Base-by-base conservation (phyloP, 169 alveolate genomes). In the Cyclospora cayetanensis region DNA sequence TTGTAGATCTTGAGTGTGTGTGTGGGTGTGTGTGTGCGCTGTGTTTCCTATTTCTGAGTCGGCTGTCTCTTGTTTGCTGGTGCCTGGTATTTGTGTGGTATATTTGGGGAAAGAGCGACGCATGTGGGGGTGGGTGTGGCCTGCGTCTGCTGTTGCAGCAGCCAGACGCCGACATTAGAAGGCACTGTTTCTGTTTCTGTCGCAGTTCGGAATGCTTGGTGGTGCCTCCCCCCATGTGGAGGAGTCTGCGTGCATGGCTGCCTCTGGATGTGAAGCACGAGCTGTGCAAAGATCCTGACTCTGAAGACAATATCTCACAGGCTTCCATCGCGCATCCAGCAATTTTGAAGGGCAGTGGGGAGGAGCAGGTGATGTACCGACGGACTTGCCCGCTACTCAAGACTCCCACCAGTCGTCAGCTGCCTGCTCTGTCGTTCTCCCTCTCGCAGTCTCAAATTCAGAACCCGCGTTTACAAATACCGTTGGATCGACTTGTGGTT, bases 131-230 rank as follows among this genome's bases (percentile, higher is more conserved):
- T 3, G 70, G 27, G 3, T 12, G 35, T 12, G 20, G 25, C 35
- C 35, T 5, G 20, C 18, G 25, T 55, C 35, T 7, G 77, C 22
- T 66, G 77, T 27, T 25, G 77, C 18, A 27, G 35, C 20, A n/a
- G n/a, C n/a, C n/a, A n/a, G n/a, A n/a, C n/a, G n/a, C n/a, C n/a
- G n/a, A n/a, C n/a, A n/a, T n/a, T n/a, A n/a, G n/a, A n/a, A n/a
- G n/a, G n/a, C n/a, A n/a, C n/a, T n/a, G n/a, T n/a, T n/a, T 29
- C 77, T 18, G 12, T 39, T 72, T 53, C 63, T 35, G 70, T 31
- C 22, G 86, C 92, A 86, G 92, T 86, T 86, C 92, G 60, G 92
- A 86, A 77, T 86, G 92, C 39, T 66, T 86, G 52, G 92, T 86
- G 55, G 86, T 86, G 77, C 92, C 92, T 1, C 92, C 85, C 42